Conservation (phyloP, 148 eudicot species). For the Tetragonia tetragonoides region DNA sequence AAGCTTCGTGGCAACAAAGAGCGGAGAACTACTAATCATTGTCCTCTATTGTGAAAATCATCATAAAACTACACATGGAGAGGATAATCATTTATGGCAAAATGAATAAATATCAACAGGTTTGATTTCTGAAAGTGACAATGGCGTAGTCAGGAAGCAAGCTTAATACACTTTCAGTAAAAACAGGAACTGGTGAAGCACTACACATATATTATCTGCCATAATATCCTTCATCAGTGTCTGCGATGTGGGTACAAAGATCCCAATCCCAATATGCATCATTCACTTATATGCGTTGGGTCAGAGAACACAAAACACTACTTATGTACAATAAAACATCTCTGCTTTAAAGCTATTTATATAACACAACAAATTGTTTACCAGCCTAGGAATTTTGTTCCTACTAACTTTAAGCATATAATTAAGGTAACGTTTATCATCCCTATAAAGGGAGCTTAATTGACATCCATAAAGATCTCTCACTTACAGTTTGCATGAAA, state of each 20-base stretch:
- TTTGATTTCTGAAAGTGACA: not conserved
- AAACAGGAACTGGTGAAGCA: not conserved
- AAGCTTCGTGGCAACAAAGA: slow-evolving; percentile 7
- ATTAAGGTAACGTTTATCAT: not conserved
- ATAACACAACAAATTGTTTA: not conserved
- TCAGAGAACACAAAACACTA: not conserved
- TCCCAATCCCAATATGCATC: not conserved
- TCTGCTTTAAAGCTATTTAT: not conserved
- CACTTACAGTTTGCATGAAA: not conserved
- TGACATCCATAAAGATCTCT: not conserved
- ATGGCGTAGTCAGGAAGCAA: not conserved
- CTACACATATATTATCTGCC: too few relatives aligned
- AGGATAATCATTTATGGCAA: not conserved
- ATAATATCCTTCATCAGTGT: not conserved
- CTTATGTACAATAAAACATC: not conserved
- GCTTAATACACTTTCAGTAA: not conserved
- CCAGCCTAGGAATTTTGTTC: not conserved
- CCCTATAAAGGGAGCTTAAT: not conserved
- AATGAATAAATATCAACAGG: slow-evolving; percentile 1
- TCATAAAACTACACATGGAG: not conserved
- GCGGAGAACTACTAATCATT: not conserved
- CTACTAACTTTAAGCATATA: not conserved
- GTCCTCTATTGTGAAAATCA: not conserved
- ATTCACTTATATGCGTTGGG: not conserved
- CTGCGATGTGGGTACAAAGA: not conserved